A percentile compares a stretch with the other conserved stretches of the same genome.
phyloP scores from a whole-genome alignment of 106 monocot genomes.

The Xerophyta viscosa region DNA sequence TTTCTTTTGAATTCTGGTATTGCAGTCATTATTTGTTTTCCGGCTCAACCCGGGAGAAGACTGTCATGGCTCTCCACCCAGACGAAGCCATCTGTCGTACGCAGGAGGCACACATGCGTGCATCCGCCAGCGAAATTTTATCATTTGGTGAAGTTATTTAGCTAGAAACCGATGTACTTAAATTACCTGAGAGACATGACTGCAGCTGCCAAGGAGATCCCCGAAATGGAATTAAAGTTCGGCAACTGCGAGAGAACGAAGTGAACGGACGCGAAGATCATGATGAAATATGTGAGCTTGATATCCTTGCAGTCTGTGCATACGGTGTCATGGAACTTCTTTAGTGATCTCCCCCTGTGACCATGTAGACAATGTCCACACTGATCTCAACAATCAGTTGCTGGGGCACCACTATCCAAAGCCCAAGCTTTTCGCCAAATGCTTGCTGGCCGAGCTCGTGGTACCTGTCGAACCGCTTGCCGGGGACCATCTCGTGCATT shows the following conservation, averaged over 20 bases:
- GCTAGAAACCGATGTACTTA: neutral
- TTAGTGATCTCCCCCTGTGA: conserved; percentile 43
- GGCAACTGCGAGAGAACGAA: conserved; percentile 52
- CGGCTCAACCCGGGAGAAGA: too few species aligned
- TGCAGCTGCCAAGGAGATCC: conserved; percentile 43
- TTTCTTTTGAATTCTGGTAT: too few species aligned
- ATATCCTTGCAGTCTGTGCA: conserved; percentile 31
- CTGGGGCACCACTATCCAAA: conserved; percentile 44
- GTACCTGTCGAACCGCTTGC: conserved; percentile 48
- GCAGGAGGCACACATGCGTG: too few species aligned
- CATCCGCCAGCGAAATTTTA: too few species aligned
- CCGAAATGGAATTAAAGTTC: conserved; percentile 39
- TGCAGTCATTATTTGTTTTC: too few species aligned
- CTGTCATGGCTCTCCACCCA: too few species aligned
- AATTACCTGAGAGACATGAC: conserved; percentile 45
- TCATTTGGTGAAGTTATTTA: neutral
- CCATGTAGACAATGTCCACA: conserved; percentile 31
- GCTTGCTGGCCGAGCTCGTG: conserved; percentile 54
- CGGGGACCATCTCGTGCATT: conserved; percentile 69
- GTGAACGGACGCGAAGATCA: conserved; percentile 50
- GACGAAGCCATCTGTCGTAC: too few species aligned
- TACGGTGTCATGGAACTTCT: conserved; percentile 42
- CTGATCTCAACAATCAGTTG: conserved; percentile 26
- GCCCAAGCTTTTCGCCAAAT: conserved; percentile 49
- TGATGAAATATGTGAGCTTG: conserved; percentile 46